These are phyloP conservation scores for Lodderomyces pseudojiufengensis DNA, from an alignment of 1,139 yeast species.

Conservation along the genomic window DNA sequence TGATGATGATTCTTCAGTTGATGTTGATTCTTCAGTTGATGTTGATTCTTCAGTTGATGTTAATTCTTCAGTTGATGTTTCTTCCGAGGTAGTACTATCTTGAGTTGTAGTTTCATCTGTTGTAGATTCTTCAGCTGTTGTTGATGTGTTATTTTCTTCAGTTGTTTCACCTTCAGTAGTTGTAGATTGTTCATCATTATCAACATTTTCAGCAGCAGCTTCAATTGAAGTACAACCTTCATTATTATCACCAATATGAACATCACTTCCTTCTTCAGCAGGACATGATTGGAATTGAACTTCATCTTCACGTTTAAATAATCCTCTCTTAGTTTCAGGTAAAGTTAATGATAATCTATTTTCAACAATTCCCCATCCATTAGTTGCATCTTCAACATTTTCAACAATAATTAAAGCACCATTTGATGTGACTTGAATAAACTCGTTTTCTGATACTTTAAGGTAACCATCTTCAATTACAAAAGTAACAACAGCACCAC, in stretches of 20 bases:
- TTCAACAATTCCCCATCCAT: slow-evolving; percentile 3
- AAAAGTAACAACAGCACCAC: slow-evolving; percentile 3
- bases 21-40: neutral
- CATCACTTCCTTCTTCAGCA: slow-evolving; percentile 3
- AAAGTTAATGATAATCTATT: neutral
- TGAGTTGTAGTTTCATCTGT: neutral
- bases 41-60: neutral
- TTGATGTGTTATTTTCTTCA: neutral
- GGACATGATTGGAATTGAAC: slow-evolving; percentile 2
- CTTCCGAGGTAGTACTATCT: neutral
- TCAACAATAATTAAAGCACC: neutral
- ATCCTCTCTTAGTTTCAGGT: neutral
- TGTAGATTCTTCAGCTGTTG: neutral
- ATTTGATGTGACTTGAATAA: neutral
- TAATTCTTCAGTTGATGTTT: neutral
- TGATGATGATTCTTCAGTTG: neutral
- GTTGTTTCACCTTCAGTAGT: neutral
- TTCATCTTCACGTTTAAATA: slow-evolving; percentile 1
- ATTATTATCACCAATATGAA: slow-evolving; percentile 1
- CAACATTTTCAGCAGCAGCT: slow-evolving; percentile 2
- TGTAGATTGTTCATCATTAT: slow-evolving; percentile 4
- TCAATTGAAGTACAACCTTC: slow-evolving; percentile 5
- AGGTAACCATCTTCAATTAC: slow-evolving; percentile 3
- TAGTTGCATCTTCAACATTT: slow-evolving; percentile 2
- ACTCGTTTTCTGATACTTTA: neutral